These are phyloP conservation scores for Ilyonectria mors-panacis DNA, from an alignment of 2,329 filamentous ascomycete species.

Conservation along the genomic window DNA sequence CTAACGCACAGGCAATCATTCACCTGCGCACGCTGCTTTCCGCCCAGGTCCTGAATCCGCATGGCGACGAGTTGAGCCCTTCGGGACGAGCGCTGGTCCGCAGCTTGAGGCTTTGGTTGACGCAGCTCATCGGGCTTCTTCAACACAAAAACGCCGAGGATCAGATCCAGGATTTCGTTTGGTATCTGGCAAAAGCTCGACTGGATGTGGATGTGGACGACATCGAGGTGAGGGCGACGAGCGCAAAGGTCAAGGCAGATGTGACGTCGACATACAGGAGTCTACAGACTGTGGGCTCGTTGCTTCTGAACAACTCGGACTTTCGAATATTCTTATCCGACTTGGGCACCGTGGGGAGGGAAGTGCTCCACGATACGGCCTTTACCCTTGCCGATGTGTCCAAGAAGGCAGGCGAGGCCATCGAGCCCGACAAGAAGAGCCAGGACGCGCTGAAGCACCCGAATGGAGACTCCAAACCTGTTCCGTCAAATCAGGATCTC, in stretches of 20 bases:
- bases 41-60: conserved; percentile 84
- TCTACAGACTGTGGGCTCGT: conserved; percentile 83
- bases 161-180: conserved; percentile 92
- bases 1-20: conserved; percentile 85
- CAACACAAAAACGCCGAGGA: conserved; percentile 86
- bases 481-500: conserved; percentile 75
- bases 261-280: conserved; percentile 75
- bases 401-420: conserved; percentile 78
- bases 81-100: conserved; percentile 82
- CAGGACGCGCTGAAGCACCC: conserved; percentile 64
- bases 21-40: conserved; percentile 86
- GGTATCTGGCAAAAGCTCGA: conserved; percentile 84
- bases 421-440: conserved; percentile 79
- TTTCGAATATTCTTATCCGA: conserved; percentile 91
- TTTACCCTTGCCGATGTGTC: conserved; percentile 84
- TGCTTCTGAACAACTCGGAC: conserved; percentile 92
- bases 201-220: conserved; percentile 59
- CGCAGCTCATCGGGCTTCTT: conserved; percentile 84
- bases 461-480: conserved; percentile 45
- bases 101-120: conserved; percentile 80
- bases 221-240: conserved; percentile 47
- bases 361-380: conserved; percentile 90
- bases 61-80: conserved; percentile 78
- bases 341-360: conserved; percentile 81
- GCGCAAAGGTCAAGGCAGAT: conserved; percentile 53